These are phyloP conservation scores for Neurospora sp. DNA, from an alignment of 495 filamentous ascomycete genomes.

Conservation along the genomic window DNA sequence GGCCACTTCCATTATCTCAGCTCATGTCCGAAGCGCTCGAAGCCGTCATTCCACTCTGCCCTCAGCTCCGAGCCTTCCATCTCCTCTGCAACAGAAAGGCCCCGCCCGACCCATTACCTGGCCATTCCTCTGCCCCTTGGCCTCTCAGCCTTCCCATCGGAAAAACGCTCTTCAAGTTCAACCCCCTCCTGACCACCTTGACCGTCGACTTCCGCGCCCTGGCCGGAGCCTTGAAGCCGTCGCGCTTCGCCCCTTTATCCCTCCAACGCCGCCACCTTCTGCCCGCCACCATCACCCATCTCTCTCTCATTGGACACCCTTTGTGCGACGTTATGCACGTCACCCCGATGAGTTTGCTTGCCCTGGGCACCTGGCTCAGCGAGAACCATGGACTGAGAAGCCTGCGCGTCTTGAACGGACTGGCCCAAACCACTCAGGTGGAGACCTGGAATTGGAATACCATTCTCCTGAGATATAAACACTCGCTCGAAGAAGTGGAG, in stretches of 20 bases:
- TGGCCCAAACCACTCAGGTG: fast-evolving
- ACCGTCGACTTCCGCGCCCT: not conserved
- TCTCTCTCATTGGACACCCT: not conserved
- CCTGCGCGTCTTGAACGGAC: not conserved
- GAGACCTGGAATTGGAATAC: not conserved
- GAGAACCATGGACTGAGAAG: not conserved
- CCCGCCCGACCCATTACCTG: not conserved
- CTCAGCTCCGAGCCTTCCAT: not conserved
- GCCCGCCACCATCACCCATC: no score
- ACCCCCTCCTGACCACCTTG: not conserved
- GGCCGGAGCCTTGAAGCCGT: no score
- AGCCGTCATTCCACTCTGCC: not conserved
- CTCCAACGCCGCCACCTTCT: no score
- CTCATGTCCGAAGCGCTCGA: not conserved
- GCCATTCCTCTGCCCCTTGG: not conserved
- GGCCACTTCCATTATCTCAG: not conserved
- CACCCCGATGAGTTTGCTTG: not conserved
- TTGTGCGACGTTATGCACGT: not conserved
- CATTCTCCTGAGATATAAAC: not conserved
- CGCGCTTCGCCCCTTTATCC: no score
- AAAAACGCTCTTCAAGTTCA: not conserved
- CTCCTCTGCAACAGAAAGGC: not conserved
- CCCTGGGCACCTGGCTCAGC: not conserved
- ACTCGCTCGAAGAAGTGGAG: not conserved
- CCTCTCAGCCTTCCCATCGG: not conserved